phyloP scores from a whole-genome alignment of 495 filamentous ascomycete genomes.

The Penicillium roqueforti region DNA sequence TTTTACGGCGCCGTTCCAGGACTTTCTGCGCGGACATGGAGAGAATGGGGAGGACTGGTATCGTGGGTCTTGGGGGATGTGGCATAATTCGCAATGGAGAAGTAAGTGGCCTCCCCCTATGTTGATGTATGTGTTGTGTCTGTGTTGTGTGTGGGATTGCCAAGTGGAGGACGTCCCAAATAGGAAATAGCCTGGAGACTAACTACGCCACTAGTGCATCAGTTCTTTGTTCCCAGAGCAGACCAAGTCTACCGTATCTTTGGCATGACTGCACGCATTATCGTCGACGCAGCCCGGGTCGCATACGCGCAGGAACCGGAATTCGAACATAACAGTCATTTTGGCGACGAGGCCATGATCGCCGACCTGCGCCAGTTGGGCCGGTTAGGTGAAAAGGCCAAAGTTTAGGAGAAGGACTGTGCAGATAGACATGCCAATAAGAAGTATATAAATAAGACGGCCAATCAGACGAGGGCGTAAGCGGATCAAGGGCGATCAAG shows the following conservation, averaged over 20 bases:
- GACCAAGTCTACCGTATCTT: conserved; percentile 70
- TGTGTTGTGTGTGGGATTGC: too few species aligned
- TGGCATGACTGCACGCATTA: conserved; percentile 86
- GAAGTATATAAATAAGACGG: background rate
- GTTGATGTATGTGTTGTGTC: too few species aligned
- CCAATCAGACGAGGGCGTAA: conserved; percentile 1
- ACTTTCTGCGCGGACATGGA: conserved; percentile 58
- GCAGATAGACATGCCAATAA: background rate
- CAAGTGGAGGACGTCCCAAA: too few species aligned
- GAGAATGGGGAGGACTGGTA: background rate
- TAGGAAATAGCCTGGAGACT: conserved; percentile 4
- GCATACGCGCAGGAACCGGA: conserved; percentile 78
- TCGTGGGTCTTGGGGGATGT: conserved; percentile 22
- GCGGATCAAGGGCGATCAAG: conserved; percentile 8
- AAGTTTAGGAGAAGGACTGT: conserved; percentile 34
- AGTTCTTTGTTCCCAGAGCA: conserved; percentile 67
- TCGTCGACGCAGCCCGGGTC: conserved; percentile 79
- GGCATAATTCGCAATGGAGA: conserved; percentile 66
- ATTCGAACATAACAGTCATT: conserved; percentile 75
- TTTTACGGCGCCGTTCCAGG: conserved; percentile 76
- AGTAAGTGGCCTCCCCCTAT: too few species aligned
- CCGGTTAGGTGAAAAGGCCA: conserved; percentile 49
- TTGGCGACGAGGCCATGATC: conserved; percentile 79
- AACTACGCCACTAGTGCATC: conserved; percentile 56
- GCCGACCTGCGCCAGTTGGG: conserved; percentile 56